phyloP scores from a whole-genome alignment of 2,329 filamentous ascomycete genomes.

The Drechmeria coniospora region DNA sequence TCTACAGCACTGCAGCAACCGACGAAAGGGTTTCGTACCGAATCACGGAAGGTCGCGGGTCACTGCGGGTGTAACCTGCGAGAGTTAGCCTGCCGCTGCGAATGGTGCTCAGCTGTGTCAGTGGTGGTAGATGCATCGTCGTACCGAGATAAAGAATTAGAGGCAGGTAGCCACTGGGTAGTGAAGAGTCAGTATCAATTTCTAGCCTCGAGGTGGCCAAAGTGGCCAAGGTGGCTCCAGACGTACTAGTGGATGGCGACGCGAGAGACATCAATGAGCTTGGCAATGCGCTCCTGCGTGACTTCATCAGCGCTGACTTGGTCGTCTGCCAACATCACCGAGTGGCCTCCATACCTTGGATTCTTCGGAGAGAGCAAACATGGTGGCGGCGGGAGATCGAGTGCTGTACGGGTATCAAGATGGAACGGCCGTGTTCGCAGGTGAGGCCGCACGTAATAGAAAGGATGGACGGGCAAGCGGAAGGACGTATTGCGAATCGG shows the following conservation, averaged over 20 bases:
- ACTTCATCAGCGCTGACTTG: neutral
- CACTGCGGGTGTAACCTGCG: constrained; percentile 85
- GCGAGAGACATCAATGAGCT: constrained; percentile 87
- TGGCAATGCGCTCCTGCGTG: constrained; percentile 82
- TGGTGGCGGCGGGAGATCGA: constrained; percentile 17
- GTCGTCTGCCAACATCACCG: neutral
- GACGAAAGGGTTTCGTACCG: constrained; percentile 24
- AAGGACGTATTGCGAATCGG: too few species aligned
- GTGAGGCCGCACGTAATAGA: too few species aligned
- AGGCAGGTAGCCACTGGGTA: constrained; percentile 81
- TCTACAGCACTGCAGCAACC: neutral
- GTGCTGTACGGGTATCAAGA: constrained; percentile 3
- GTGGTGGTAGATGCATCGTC: constrained; percentile 6
- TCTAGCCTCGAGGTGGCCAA: neutral
- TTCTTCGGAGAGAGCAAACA: constrained; percentile 76
- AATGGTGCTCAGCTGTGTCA: neutral
- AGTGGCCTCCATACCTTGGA: constrained; percentile 54
- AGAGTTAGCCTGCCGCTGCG: neutral
- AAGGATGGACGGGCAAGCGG: too few species aligned
- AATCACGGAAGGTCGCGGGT: constrained; percentile 64
- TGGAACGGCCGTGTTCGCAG: too few species aligned
- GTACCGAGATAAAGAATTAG: constrained; percentile 92
- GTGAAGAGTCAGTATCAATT: constrained; percentile 17
- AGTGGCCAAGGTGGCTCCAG: too few species aligned
- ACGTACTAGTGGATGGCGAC: constrained; percentile 91